Conservation (phyloP, 2,329 filamentous ascomycete genomes). For the Fusarium globosum region DNA sequence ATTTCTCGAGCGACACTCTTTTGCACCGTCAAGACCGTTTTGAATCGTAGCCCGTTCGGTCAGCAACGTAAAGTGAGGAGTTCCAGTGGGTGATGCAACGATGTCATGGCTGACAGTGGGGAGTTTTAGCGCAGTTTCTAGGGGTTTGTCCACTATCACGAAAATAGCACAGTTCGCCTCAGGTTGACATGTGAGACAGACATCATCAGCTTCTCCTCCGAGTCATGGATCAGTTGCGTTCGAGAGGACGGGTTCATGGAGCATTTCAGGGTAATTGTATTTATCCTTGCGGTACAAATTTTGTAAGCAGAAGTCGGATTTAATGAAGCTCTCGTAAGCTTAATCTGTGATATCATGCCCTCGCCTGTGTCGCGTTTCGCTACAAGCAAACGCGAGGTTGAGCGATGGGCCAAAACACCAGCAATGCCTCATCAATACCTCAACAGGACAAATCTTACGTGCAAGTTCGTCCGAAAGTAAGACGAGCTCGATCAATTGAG, state of each 20-base stretch:
- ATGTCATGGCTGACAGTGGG: slow-evolving; percentile 1
- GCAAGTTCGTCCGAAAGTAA: not conserved
- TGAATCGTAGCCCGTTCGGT: not conserved
- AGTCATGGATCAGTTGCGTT: too few species aligned
- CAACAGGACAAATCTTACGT: not conserved
- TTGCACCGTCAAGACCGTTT: not conserved
- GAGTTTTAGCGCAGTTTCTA: not conserved
- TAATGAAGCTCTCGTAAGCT: not conserved
- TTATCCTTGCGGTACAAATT: not conserved
- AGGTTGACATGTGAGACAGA: not conserved
- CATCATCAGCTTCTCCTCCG: not conserved
- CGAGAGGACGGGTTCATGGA: not conserved
- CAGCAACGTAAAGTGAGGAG: not conserved
- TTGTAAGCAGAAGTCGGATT: not conserved
- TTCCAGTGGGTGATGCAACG: not conserved
- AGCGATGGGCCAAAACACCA: not conserved
- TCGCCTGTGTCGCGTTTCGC: not conserved
- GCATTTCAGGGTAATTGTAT: not conserved
- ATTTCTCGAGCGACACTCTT: not conserved
- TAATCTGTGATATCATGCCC: not conserved
- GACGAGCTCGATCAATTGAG: not conserved
- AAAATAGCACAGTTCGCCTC: not conserved
- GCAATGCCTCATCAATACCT: not conserved
- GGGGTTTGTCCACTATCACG: not conserved
- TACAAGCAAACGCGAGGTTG: not conserved